Conservation (phyloP, 2,329 filamentous ascomycete genomes). For the Trichoderma harzianum region DNA sequence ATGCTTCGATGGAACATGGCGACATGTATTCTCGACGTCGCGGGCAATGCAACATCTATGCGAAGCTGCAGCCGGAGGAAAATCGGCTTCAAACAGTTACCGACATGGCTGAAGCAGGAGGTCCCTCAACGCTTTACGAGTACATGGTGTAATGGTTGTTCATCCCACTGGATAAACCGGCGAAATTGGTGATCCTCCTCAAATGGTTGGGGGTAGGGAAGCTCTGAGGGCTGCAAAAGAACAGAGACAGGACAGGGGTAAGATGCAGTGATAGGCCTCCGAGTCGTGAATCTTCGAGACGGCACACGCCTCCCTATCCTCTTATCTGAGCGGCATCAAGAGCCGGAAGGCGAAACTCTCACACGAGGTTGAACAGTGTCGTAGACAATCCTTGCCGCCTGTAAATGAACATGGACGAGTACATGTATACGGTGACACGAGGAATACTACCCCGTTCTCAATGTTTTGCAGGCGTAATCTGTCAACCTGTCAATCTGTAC, state of each 20-base stretch:
- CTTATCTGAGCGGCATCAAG: background rate
- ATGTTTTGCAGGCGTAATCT: background rate
- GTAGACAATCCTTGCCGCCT: background rate
- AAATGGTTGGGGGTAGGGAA: background rate
- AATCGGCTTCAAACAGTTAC: constrained; percentile 18
- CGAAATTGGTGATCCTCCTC: background rate
- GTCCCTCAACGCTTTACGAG: background rate
- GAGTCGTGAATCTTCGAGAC: background rate
- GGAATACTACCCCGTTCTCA: background rate
- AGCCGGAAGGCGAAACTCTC: background rate
- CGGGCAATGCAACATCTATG: background rate
- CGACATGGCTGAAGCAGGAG: constrained; percentile 3
- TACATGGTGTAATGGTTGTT: background rate
- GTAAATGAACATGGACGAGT: background rate
- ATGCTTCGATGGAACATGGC: background rate
- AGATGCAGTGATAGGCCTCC: background rate
- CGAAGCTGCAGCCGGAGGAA: constrained; percentile 7
- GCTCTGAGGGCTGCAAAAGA: background rate
- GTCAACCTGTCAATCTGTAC: background rate
- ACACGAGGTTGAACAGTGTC: background rate
- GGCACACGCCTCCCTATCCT: background rate
- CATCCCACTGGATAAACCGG: background rate
- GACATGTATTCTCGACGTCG: background rate
- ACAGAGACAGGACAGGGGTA: background rate
- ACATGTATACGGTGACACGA: background rate